These are phyloP conservation scores for Fusarium keratoplasticum DNA, from an alignment of 2,329 filamentous ascomycete genomes.

Conservation along the genomic window DNA sequence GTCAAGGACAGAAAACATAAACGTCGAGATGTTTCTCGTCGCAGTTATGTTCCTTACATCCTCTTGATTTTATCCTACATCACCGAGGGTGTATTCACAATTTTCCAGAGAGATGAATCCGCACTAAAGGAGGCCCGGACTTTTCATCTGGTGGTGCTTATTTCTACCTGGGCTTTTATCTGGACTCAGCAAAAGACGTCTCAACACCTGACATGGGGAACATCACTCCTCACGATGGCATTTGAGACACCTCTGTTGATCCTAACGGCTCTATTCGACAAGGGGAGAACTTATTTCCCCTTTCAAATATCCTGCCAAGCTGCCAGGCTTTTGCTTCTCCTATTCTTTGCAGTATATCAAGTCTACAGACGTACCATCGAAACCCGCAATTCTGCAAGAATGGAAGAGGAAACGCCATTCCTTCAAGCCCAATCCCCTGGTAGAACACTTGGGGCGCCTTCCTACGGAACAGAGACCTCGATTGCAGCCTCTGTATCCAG, in stretches of 20 bases:
- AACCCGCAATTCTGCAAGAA: neutral
- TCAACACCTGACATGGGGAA: neutral
- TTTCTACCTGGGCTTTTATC: neutral
- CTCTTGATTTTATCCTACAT: slow-evolving; percentile 16
- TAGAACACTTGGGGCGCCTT: neutral
- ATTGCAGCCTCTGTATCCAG: neutral
- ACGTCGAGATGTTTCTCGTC: neutral
- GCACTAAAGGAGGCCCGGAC: slow-evolving; percentile 6
- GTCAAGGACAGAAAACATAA: neutral
- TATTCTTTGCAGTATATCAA: slow-evolving; percentile 3
- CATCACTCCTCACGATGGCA: neutral
- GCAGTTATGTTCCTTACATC: neutral
- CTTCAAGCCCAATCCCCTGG: neutral
- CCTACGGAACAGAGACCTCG: slow-evolving; percentile 27
- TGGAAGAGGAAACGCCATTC: slow-evolving; percentile 31
- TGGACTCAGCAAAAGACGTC: neutral
- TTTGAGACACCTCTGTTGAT: slow-evolving; percentile 27
- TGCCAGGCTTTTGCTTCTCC: neutral
- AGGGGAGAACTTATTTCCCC: neutral
- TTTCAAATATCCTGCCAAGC: slow-evolving; percentile 11
- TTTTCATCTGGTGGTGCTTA: slow-evolving; percentile 6
- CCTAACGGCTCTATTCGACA: neutral
- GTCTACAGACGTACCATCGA: neutral
- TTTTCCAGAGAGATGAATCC: neutral
- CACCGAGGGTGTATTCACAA: neutral